Evolutionary conservation across 768 basidiomycete genomes (phyloP), one percentile per base, ranked within the genome.

Genomic region (Suillus decipiens): DNA sequence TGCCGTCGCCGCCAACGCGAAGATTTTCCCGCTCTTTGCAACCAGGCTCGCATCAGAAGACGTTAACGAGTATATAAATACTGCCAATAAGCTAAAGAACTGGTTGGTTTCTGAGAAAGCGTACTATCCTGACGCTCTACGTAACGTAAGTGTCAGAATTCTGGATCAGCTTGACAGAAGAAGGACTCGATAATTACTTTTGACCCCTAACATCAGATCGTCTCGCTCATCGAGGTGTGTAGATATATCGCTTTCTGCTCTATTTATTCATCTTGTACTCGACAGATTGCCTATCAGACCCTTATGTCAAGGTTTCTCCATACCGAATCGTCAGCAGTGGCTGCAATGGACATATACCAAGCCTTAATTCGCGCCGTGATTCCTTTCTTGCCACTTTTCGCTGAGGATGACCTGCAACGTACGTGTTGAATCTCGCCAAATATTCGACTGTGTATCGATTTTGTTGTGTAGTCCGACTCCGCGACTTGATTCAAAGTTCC

Each of bases 41-140:
- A 69, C 63, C 43, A 79, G 71, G 61, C 71, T 81, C 36, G 65
- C 70, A 3, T 70, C 73, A 54, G 63, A 69, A 31, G 71, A 81
- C 48, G 2, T 51, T 47, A 67, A 48, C 10, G 69, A 73, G 14
- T 76, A 64, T 22, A 19, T 47, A 28, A 60, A 24, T 19, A 73
- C 65, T 1, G 39, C 79, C 7, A 68, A 68, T 19, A 85, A 80
- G 68, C 71, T 86, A 22, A 71, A 76, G 1, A 6, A n/a, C 2
- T 87, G 84, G 84, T 68, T 85, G 47, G 55, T 68, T 31, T 79
- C 80, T 58, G 75, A 78, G 47, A 81, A 79, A 65, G 86, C 85
- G 1, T 87, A 87, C 67, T 87, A 87, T 68, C 54, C 70, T 1
- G 75, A 64, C 37, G 86, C 84, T 48, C 79, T 83, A 41, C 79